Evolutionary conservation across 495 filamentous ascomycete genomes (phyloP).

Genomic region (Aspergillus sclerotiicarbonarius): DNA sequence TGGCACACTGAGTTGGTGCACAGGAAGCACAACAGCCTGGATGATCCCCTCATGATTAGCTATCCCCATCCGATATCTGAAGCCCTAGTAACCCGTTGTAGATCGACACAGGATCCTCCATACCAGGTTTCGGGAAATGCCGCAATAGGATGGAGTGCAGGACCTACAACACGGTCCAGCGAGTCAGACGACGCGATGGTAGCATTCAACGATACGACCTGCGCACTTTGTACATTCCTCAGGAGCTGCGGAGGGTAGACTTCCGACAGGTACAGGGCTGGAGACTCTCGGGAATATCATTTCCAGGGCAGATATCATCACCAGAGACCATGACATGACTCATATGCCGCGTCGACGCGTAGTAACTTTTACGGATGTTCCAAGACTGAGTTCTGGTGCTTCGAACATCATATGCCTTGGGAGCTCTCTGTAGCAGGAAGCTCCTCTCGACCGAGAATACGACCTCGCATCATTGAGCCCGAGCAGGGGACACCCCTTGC

Average conservation of each 20-base stretch:
- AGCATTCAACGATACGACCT: slow-evolving; percentile 5
- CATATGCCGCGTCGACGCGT: neutral
- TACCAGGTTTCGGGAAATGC: slow-evolving; percentile 22
- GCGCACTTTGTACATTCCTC: slow-evolving; percentile 19
- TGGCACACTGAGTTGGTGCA: slow-evolving; percentile 3
- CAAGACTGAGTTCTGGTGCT: neutral
- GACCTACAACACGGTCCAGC: slow-evolving; percentile 3
- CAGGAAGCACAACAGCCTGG: neutral
- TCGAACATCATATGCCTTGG: neutral
- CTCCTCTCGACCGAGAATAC: neutral
- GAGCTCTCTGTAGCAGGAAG: neutral
- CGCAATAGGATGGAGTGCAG: slow-evolving; percentile 5
- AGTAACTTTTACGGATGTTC: neutral
- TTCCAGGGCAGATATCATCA: neutral
- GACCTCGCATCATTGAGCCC: slow-evolving; percentile 1
- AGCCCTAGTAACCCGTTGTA: slow-evolving; percentile 12
- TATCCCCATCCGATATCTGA: slow-evolving; percentile 4
- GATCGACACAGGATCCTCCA: slow-evolving; percentile 17
- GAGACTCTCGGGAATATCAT: neutral
- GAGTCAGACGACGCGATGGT: slow-evolving; percentile 20
- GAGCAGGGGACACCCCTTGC: slow-evolving; percentile 10
- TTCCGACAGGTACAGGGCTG: neutral
- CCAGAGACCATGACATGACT: neutral
- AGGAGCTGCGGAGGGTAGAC: slow-evolving; percentile 4
- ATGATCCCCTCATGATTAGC: neutral